Evolutionary conservation across 1,139 yeast genomes (phyloP).

Genomic region (Blastobotrys buckinghamii): DNA sequence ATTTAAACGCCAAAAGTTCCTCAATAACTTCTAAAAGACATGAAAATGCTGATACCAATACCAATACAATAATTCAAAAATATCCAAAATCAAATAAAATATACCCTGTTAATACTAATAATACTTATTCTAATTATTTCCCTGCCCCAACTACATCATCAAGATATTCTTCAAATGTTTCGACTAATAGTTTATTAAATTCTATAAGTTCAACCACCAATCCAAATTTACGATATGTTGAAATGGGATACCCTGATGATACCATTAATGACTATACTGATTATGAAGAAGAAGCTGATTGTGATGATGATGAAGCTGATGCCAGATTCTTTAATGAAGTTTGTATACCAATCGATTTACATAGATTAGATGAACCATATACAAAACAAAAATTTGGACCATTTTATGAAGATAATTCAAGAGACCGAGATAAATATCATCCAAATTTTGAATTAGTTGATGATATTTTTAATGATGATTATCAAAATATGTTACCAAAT

Average conservation of each 20-base stretch:
- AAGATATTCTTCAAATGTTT: neutral
- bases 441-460: neutral
- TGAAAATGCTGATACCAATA: neutral
- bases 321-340: neutral
- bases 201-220: neutral
- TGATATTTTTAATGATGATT: neutral
- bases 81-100: neutral
- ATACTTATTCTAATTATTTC: neutral
- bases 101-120: neutral
- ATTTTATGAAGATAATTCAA: conserved; percentile 12
- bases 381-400: conserved; percentile 12
- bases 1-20: neutral
- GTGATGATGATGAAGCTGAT: neutral
- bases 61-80: neutral
- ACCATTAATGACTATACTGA: neutral
- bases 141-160: neutral
- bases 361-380: conserved; percentile 11
- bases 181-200: neutral
- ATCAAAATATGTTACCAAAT: neutral
- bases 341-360: conserved; percentile 12
- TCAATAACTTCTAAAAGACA: neutral
- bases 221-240: neutral
- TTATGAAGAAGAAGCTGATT: neutral
- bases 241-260: conserved; percentile 1
- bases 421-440: neutral